phyloP scores from a whole-genome alignment of 2,329 filamentous ascomycete genomes.

The Fusarium illudens region DNA sequence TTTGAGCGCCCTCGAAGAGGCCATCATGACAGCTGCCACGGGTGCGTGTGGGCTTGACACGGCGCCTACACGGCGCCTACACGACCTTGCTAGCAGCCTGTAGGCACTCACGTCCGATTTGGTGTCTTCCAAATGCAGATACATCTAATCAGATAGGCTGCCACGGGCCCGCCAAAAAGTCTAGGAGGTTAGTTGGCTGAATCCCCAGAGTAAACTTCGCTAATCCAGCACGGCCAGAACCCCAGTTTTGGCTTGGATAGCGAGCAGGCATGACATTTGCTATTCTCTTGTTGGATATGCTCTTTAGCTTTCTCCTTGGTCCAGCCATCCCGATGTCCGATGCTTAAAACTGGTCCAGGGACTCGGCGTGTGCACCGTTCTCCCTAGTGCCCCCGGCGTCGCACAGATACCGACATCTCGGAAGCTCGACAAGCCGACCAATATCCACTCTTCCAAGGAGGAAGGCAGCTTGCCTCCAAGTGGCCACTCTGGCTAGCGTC shows the following conservation, averaged over 20 bases:
- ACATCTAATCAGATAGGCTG: constrained; percentile 24
- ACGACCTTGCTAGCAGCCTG: not conserved
- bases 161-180: not conserved
- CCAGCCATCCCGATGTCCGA: constrained; percentile 2
- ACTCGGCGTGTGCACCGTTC: constrained; percentile 5
- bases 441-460: constrained; percentile 37
- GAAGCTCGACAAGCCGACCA: constrained; percentile 40
- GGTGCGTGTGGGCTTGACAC: constrained; percentile 7
- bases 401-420: constrained; percentile 41
- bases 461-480: constrained; percentile 20
- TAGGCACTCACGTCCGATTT: not conserved
- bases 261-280: not conserved
- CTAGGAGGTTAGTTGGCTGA: constrained; percentile 9
- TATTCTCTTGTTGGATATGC: constrained; percentile 1
- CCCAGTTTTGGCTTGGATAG: not conserved
- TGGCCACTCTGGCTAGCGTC: constrained; percentile 30
- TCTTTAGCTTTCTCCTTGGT: constrained; percentile 8
- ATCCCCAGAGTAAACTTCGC: not conserved
- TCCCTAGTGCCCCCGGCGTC: constrained; percentile 12
- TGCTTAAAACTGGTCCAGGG: not conserved
- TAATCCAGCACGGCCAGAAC: not conserved
- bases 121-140: constrained; percentile 2
- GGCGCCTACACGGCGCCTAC: constrained; percentile 10
- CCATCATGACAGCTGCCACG: constrained; percentile 11
- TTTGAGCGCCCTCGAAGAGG: not conserved